Percentiles rank a stretch among this genome's conserved stretches.
These are phyloP conservation scores for Microcera coccophila DNA, from an alignment of 2,329 filamentous ascomycete species.

Conservation along the genomic window DNA sequence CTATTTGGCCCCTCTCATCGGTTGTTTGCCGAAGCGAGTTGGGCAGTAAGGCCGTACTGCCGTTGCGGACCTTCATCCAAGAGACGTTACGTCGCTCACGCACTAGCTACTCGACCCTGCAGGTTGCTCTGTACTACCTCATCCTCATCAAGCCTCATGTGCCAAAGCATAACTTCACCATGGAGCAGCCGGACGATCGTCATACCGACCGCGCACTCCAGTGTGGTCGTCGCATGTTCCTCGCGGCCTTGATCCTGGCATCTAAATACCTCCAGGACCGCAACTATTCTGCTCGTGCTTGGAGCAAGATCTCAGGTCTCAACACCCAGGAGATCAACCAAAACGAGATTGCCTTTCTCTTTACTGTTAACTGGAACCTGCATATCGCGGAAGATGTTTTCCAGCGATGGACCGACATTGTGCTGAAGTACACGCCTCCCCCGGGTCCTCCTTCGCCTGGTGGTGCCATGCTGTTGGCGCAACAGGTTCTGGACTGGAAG, in stretches of 20 bases:
- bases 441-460: constrained; percentile 55
- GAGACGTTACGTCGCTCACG: constrained; percentile 92
- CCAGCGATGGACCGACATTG: constrained; percentile 89
- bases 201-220: constrained; percentile 76
- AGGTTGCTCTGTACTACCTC: constrained; percentile 94
- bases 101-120: constrained; percentile 94
- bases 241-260: constrained; percentile 88
- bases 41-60: constrained; percentile 73
- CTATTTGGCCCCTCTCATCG: constrained; percentile 91
- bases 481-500: constrained; percentile 55
- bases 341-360: constrained; percentile 89
- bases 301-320: constrained; percentile 99
- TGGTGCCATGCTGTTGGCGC: constrained; percentile 39
- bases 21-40: constrained; percentile 70
- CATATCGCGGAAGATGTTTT: constrained; percentile 88
- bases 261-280: constrained; percentile 98
- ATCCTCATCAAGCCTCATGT: constrained; percentile 90
- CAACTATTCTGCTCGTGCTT: constrained; percentile 94
- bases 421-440: constrained; percentile 79
- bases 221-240: constrained; percentile 95
- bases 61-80: constrained; percentile 92
- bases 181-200: constrained; percentile 74
- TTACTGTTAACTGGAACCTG: constrained; percentile 88
- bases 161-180: constrained; percentile 77
- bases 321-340: constrained; percentile 92